Evolutionary conservation across 192 early-diverging fungal species (phyloP), one percentile per base, ranked within the genome.

Genomic region (Coemansia sp.): DNA sequence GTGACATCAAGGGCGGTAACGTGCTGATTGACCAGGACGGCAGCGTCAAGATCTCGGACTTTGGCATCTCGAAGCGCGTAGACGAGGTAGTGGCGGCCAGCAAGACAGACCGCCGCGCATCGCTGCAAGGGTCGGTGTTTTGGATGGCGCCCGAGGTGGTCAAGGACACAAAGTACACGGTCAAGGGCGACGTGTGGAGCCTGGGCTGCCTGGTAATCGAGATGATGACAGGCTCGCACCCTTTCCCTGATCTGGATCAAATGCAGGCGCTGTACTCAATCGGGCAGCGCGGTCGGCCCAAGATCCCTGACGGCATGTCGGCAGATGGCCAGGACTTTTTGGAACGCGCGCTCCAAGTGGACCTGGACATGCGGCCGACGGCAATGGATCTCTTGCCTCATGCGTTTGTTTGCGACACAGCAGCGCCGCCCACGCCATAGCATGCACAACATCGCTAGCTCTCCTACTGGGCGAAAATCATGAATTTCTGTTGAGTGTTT

Each of bases 101-200:
- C 67, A 74, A 70, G 43, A 76, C 58, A 34, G 71, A 77, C 12
- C 81, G 84, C 14, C 73, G 88, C 42, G 91, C 80, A 57, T 95
- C 94, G 40, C 69, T 98, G 57, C 93, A 97, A 81, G 97, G 97
- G 1, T 93, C 94, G 0, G 88, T 98, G 26, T 93, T 92, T 74
- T 98, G 97, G 97, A 98, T 98, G 95, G 95, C 97, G n/a, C 97
- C 95, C 19, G 97, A 98, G 76, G 94, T 98, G 6, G 91, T 95
- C 50, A 91, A 93, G 70, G 89, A 92, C 71, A 93, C 90, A 4
- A 87, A 90, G 33, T 97, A 97, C 67, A 93, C 92, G 8, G 83
- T 87, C 57, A 97, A 95, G 82, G 93, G 91, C 21, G 93, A 95
- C 65, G 91, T 95, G 34, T 96, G 94, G 95, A 88, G 88, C 65